Evolutionary conservation across 805 yeast species (phyloP).

Genomic region (Groenewaldozyma salmanticensis): DNA sequence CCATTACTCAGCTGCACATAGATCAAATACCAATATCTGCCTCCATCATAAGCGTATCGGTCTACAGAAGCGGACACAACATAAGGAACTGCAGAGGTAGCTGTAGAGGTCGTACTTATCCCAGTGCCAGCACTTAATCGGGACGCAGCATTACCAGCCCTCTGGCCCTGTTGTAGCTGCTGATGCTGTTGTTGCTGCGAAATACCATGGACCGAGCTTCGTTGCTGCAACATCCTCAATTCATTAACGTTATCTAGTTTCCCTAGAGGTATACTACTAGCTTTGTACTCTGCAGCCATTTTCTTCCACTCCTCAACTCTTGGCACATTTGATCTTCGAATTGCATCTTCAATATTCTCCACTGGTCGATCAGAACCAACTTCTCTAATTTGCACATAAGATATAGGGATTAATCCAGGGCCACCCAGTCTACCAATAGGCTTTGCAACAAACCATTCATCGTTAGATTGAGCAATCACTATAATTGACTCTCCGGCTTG

Average conservation of each 20-base stretch:
- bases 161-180: slow-evolving; percentile 5
- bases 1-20: slow-evolving; percentile 60
- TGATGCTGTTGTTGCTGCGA: slow-evolving; percentile 5
- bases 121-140: slow-evolving; percentile 2
- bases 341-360: slow-evolving; percentile 46
- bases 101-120: slow-evolving; percentile 6
- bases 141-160: not conserved
- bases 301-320: slow-evolving; percentile 94
- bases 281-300: slow-evolving; percentile 84
- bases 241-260: slow-evolving; percentile 33
- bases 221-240: slow-evolving; percentile 3
- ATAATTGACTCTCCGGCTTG: slow-evolving; percentile 80
- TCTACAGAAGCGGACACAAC: slow-evolving; percentile 67
- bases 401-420: slow-evolving; percentile 91
- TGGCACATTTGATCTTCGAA: slow-evolving; percentile 65
- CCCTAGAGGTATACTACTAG: slow-evolving; percentile 65
- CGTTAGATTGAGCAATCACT: slow-evolving; percentile 91
- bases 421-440: slow-evolving; percentile 94
- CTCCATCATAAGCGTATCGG: slow-evolving; percentile 68
- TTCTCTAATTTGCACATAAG: slow-evolving; percentile 80
- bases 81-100: slow-evolving; percentile 15
- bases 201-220: slow-evolving; percentile 1
- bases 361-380: slow-evolving; percentile 54
- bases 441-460: slow-evolving; percentile 97
- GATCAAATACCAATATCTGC: slow-evolving; percentile 81